These are phyloP conservation scores for Fusarium tricinctum DNA, from an alignment of 2,329 filamentous ascomycete genomes.

Conservation along the genomic window DNA sequence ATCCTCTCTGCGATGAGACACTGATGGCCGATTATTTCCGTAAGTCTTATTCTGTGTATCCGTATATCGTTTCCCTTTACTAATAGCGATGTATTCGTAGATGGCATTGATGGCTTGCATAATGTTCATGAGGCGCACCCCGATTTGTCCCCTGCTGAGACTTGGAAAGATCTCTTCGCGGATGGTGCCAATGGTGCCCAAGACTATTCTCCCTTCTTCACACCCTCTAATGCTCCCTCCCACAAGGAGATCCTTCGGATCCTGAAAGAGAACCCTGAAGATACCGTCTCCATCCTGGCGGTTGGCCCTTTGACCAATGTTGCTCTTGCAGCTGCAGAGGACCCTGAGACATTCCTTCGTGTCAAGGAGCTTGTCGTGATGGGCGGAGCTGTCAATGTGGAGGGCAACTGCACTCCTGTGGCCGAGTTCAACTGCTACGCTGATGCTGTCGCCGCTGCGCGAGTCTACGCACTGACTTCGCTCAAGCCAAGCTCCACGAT, in stretches of 20 bases:
- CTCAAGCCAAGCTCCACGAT: conserved; percentile 82
- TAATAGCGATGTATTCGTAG: conserved; percentile 59
- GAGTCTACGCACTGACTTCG: conserved; percentile 83
- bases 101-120: conserved; percentile 82
- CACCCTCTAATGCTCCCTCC: conserved; percentile 78
- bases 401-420: conserved; percentile 87
- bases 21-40: conserved; percentile 90
- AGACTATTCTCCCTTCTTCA: conserved; percentile 74
- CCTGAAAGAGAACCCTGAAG: conserved; percentile 82
- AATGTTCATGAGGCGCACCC: conserved; percentile 81
- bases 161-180: conserved; percentile 78
- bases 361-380: conserved; percentile 95
- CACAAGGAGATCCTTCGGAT: conserved; percentile 92
- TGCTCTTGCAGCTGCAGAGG: conserved; percentile 87
- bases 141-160: conserved; percentile 79
- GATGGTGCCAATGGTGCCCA: conserved; percentile 56
- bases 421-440: conserved; percentile 98
- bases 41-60: conserved; percentile 60
- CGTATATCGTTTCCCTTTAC: conserved; percentile 4
- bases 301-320: conserved; percentile 95
- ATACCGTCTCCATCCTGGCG: conserved; percentile 90
- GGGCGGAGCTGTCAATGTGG: conserved; percentile 85
- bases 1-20: conserved; percentile 85
- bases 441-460: conserved; percentile 82
- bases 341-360: conserved; percentile 88